Evolutionary conservation across 805 yeast genomes (phyloP).

Genomic region (Candida ponderosae): DNA sequence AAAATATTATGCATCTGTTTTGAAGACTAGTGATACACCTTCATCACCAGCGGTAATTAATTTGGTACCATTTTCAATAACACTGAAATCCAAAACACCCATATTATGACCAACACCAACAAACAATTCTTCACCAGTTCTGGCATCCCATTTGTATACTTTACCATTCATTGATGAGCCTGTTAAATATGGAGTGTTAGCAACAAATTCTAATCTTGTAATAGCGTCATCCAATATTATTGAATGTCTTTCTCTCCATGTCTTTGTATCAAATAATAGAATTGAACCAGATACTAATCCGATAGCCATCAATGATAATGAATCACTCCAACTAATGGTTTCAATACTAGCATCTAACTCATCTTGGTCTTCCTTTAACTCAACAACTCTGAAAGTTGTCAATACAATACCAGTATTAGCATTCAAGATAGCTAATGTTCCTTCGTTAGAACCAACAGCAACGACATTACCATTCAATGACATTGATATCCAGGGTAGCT

Average conservation of each 20-base stretch:
- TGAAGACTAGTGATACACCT: slow-evolving; percentile 78
- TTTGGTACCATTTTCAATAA: slow-evolving; percentile 57
- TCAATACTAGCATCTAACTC: slow-evolving; percentile 66
- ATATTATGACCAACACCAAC: slow-evolving; percentile 87
- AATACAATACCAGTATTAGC: slow-evolving; percentile 66
- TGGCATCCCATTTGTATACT: slow-evolving; percentile 80
- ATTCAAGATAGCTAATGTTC: slow-evolving; percentile 74
- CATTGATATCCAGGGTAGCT: slow-evolving; percentile 86
- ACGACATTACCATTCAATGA: slow-evolving; percentile 41
- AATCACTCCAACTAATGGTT: slow-evolving; percentile 74
- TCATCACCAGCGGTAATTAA: slow-evolving; percentile 94
- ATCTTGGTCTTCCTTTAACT: slow-evolving; percentile 45
- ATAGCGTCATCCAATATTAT: slow-evolving; percentile 72
- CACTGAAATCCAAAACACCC: slow-evolving; percentile 84
- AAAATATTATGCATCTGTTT: no score
- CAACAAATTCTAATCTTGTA: slow-evolving; percentile 66
- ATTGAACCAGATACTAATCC: slow-evolving; percentile 89
- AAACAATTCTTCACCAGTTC: slow-evolving; percentile 73
- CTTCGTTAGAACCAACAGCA: slow-evolving; percentile 86
- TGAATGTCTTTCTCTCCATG: slow-evolving; percentile 79
- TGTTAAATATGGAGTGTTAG: slow-evolving; percentile 47
- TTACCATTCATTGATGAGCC: slow-evolving; percentile 82
- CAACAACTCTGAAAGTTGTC: slow-evolving; percentile 57
- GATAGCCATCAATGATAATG: slow-evolving; percentile 61
- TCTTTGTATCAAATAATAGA: slow-evolving; percentile 70